These are phyloP conservation scores for Bipolaris sorokiniana DNA, from an alignment of 2,329 filamentous ascomycete genomes.

Conservation along the genomic window DNA sequence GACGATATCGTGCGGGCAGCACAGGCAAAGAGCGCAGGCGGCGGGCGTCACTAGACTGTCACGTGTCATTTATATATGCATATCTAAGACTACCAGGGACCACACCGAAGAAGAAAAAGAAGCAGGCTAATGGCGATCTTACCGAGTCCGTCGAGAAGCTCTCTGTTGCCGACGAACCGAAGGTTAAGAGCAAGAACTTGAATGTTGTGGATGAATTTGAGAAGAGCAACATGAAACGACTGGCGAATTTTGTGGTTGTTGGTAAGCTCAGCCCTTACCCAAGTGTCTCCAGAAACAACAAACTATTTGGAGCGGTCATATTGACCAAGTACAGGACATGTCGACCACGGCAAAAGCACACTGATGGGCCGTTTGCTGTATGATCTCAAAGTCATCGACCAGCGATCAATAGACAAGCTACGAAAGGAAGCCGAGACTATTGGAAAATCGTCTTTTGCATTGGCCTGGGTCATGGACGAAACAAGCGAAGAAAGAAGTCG, in stretches of 20 bases:
- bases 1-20: constrained; percentile 88
- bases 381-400: constrained; percentile 85
- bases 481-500: constrained; percentile 85
- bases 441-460: constrained; percentile 92
- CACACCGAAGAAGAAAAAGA: constrained; percentile 39
- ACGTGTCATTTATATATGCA: constrained; percentile 7
- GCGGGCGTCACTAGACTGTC: constrained; percentile 40
- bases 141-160: constrained; percentile 57
- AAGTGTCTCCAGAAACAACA: background rate
- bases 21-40: constrained; percentile 62
- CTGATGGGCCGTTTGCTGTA: constrained; percentile 94
- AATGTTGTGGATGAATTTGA: constrained; percentile 83
- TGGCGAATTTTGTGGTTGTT: constrained; percentile 89
- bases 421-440: constrained; percentile 86
- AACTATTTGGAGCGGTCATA: background rate
- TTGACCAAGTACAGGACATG: constrained; percentile 69
- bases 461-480: constrained; percentile 97
- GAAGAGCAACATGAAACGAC: constrained; percentile 76
- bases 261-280: constrained; percentile 59
- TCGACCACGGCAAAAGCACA: constrained; percentile 97
- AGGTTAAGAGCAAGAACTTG: constrained; percentile 74
- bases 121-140: constrained; percentile 40
- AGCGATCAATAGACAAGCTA: constrained; percentile 87
- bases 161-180: constrained; percentile 56
- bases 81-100: constrained; percentile 35